Percentiles rank a stretch among this genome's conserved stretches.
These are phyloP conservation scores for Pinus tabuliformis DNA, from an alignment of 75 land plant genomes.

Conservation along the genomic window DNA sequence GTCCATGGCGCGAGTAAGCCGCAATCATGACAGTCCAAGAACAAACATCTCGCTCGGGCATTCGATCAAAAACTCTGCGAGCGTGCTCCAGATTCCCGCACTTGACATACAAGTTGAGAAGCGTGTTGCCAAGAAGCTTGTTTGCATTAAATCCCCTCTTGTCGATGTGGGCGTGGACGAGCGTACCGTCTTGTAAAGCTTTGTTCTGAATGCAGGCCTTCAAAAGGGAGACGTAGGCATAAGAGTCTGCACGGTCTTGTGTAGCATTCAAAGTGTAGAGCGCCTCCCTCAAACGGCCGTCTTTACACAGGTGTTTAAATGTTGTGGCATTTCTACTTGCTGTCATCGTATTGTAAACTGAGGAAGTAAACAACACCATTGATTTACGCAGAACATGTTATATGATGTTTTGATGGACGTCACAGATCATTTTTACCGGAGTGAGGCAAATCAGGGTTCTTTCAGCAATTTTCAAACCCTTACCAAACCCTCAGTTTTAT, in stretches of 20 bases:
- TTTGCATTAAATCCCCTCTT: background rate
- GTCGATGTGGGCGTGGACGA: background rate
- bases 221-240: background rate
- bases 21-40: constrained; percentile 62
- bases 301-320: background rate
- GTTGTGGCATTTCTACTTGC: no score
- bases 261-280: background rate
- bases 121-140: background rate
- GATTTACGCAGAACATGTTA: no score
- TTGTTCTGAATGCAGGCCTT: background rate
- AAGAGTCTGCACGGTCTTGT: background rate
- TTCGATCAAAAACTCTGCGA: constrained; percentile 21
- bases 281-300: background rate
- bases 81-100: constrained; percentile 19
- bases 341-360: no score
- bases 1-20: constrained; percentile 21
- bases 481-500: no score
- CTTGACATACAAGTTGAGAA: constrained; percentile 4
- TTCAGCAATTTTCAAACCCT: no score
- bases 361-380: no score
- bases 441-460: no score
- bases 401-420: no score
- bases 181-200: background rate
- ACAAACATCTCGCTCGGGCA: constrained; percentile 38
- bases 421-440: no score